A percentile compares a stretch with the other conserved stretches of the same genome.
Evolutionary conservation across 2,329 filamentous ascomycete species (phyloP).

Genomic region (Exophiala viscosa): DNA sequence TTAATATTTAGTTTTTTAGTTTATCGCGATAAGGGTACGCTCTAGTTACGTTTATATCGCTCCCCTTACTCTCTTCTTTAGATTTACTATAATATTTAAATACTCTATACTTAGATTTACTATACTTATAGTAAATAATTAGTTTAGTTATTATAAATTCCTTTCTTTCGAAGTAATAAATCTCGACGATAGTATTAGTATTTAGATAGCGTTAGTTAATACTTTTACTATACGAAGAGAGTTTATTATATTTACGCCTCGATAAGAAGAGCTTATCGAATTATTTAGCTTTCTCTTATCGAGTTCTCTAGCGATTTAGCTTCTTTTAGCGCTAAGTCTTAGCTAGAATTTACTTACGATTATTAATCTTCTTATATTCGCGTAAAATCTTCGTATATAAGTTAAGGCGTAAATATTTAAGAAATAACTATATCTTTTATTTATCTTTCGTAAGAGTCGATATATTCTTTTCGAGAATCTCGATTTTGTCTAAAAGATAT

Average conservation of each 20-base stretch:
- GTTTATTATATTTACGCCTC: not conserved
- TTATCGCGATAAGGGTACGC: too few relatives aligned
- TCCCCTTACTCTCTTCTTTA: not conserved
- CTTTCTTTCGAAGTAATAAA: too few relatives aligned
- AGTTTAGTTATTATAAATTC: too few relatives aligned
- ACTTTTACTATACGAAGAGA: not conserved
- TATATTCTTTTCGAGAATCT: not conserved
- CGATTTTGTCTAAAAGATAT: not conserved
- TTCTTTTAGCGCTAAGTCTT: not conserved
- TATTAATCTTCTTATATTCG: not conserved
- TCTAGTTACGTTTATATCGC: not conserved
- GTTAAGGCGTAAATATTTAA: not conserved
- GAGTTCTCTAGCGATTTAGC: not conserved
- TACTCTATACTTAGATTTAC: not conserved
- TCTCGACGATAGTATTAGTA: too few relatives aligned
- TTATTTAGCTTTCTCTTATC: not conserved
- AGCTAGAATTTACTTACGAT: not conserved
- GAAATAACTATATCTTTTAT: not conserved
- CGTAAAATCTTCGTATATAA: too few relatives aligned
- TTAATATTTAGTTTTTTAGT: not conserved
- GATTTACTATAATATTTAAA: not conserved
- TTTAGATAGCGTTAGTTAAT: not conserved
- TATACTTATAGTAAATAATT: not conserved
- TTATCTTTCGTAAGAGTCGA: not conserved
- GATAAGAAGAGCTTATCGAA: not conserved